Percentiles rank a stretch among this genome's conserved stretches.
phyloP scores from a whole-genome alignment of 495 filamentous ascomycete species.

The Hypoxylon fragiforme region DNA sequence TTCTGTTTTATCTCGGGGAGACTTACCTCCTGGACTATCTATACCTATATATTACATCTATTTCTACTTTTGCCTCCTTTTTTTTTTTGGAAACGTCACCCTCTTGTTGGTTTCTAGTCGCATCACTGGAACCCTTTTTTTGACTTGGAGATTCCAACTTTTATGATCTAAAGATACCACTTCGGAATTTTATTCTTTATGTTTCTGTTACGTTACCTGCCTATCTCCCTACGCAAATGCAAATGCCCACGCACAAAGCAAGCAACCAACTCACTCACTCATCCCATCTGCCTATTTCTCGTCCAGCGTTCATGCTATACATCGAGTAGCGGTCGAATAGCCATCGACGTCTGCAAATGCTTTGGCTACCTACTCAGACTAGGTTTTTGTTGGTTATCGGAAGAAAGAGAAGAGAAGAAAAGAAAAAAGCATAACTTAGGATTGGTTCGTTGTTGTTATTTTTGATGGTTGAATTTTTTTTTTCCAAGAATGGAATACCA shows the following conservation, averaged over 20 bases:
- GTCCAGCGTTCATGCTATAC: not conserved
- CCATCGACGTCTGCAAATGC: no score
- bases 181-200: constrained; percentile 25
- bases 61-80: constrained; percentile 9
- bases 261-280: no score
- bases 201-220: constrained; percentile 1
- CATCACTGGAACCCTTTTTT: not conserved
- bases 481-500: no score
- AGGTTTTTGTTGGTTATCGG: not conserved
- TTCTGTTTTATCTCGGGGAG: constrained; percentile 12
- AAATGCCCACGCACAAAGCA: not conserved
- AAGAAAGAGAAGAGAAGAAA: not conserved
- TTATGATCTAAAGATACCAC: constrained; percentile 34
- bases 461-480: not conserved
- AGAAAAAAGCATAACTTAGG: no score
- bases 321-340: no score
- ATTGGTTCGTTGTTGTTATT: not conserved
- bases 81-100: constrained; percentile 1
- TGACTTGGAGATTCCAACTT: not conserved
- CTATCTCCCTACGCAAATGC: constrained; percentile 6
- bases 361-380: no score
- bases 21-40: constrained; percentile 1
- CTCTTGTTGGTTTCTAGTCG: not conserved
- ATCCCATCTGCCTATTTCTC: not conserved
- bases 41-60: constrained; percentile 3